Percentiles rank a stretch among this genome's conserved stretches.
Evolutionary conservation across 352 stramenopile species (phyloP).

Genomic region (Globisporangium perplexum): DNA sequence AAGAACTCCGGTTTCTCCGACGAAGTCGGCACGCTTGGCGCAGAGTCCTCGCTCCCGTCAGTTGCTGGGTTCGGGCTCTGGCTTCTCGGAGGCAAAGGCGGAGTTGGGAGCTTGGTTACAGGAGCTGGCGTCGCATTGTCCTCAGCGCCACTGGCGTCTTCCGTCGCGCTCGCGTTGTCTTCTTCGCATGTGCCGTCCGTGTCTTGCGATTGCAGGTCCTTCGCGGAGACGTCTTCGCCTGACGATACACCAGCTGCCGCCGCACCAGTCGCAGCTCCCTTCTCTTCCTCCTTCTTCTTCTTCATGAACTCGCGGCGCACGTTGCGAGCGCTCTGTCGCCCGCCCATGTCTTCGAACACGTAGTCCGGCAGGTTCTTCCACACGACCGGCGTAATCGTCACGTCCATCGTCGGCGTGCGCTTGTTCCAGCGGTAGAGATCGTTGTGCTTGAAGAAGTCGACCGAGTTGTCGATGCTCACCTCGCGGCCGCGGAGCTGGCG

Average conservation of each 20-base stretch:
- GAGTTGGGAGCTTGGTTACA: background rate
- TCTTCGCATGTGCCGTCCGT: constrained; percentile 42
- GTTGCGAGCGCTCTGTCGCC: constrained; percentile 44
- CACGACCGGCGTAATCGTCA: constrained; percentile 76
- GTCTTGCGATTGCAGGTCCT: constrained; percentile 53
- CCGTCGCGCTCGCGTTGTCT: constrained; percentile 29
- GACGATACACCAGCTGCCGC: constrained; percentile 21
- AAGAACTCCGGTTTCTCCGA: constrained; percentile 18
- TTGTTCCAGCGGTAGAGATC: constrained; percentile 89
- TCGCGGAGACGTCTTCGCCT: constrained; percentile 34
- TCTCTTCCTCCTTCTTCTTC: constrained; percentile 86
- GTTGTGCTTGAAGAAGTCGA: constrained; percentile 88
- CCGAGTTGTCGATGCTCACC: constrained; percentile 81
- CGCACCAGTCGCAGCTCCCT: constrained; percentile 27
- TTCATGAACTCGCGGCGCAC: constrained; percentile 72
- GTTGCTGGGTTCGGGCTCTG: constrained; percentile 38
- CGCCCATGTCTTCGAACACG: constrained; percentile 87
- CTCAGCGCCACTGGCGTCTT: constrained; percentile 22
- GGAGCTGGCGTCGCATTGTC: background rate
- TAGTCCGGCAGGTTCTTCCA: constrained; percentile 83
- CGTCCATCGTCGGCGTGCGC: constrained; percentile 79
- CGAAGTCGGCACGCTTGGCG: constrained; percentile 11
- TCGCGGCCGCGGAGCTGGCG: constrained; percentile 69
- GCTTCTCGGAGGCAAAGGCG: constrained; percentile 3
- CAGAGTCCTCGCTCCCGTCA: constrained; percentile 17